Base-by-base conservation (phyloP, 257 asterid species). In the Lycium barbarum region DNA sequence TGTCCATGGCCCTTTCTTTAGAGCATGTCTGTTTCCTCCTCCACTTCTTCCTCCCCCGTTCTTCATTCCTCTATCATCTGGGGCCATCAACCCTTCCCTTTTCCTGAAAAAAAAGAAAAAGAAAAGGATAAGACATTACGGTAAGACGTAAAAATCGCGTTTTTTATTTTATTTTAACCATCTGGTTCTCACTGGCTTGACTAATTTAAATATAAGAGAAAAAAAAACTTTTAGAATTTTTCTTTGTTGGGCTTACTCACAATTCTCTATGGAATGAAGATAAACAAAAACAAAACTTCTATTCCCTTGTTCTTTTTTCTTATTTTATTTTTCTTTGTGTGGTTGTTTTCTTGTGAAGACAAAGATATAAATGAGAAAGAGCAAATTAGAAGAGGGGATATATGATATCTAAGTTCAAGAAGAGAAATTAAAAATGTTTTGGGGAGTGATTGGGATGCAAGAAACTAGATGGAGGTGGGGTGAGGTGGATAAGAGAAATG, bases 1-100 rank as follows among this genome's bases (percentile, higher is more conserved):
- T 17, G 95, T 93, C 97, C 97, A 93, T 11, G 97, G 96, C 76
- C 97, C 97, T 65, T 93, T 93, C 89, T 92, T 93, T 18, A 90
- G 67, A 45, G 6, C 62, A 20, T 85, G 84, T 20, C 87, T 51
- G 0, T 45, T 22, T 1, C 63, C 59, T 49, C 84, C 84, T n/a
- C 79, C 88, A 8, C 6, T 85, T 82, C 76, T 87, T 38, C 85
- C 82, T 7, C 79, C 18, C 22, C 80, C 81, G 14, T 49, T 86
- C 38, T 84, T 85, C 79, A 84, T 82, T 74, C 89, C 85, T 85
- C 87, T 88, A 35, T 84, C 90, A 65, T 89, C 89, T 14, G 92
- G 87, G 73, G 90, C 94, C 98, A 94, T 94, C 84, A 85, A 79
- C 55, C 63, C 22, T 76, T 76, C 65, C 82, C 14, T 78, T 8